Base-by-base conservation (phyloP, 805 yeast species). In the Yarrowia hollandica region DNA sequence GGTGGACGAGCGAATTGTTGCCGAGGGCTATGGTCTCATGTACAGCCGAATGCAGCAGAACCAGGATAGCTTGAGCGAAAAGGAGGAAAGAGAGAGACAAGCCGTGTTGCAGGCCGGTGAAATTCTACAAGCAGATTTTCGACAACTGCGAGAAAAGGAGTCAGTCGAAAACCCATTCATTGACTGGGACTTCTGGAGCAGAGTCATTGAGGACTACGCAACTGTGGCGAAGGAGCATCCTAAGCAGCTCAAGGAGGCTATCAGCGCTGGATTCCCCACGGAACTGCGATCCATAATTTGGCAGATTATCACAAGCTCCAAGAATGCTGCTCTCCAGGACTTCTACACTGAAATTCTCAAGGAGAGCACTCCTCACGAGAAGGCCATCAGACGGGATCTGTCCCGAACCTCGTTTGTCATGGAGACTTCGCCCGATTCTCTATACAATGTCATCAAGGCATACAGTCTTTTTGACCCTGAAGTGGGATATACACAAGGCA, bases 401-500 rank as follows among this genome's bases (percentile, higher is more conserved):
- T 79, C 88, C 19, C 80, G 98, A 66, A 94, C 98, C 0, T 83
- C 91, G 60, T 90, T 89, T 72, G 85, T 88, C 62, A 81, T 88
- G 60, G 77, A 77, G 23, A 82, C 83, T 54, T 63, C 66, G 21
- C 61, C 64, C 11, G 85, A 85, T 66, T 83, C 88, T 52, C 74
- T 94, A 31, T 87, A 77, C 67, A 82, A 84, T 60, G 84, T 94
- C 25, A 80, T 94, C 62, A 88, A 87, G 67, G 91, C 90, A 0
- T 94, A 92, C 73, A 83, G 94, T 19, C 73, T 89, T 48, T 86
- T 82, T 69, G 98, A 94, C 70, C 83, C 87, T 1, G 97, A 91
- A 55, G 97, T 94, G 54, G 99, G 99, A 0, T 94, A 94, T 68
- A 94, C 97, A 1, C 99, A 94, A 72, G 98, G 99, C 7, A 90